Evolutionary conservation across 768 basidiomycete genomes (phyloP), one percentile per base, ranked within the genome.

Genomic region (Termitomyces sp.): DNA sequence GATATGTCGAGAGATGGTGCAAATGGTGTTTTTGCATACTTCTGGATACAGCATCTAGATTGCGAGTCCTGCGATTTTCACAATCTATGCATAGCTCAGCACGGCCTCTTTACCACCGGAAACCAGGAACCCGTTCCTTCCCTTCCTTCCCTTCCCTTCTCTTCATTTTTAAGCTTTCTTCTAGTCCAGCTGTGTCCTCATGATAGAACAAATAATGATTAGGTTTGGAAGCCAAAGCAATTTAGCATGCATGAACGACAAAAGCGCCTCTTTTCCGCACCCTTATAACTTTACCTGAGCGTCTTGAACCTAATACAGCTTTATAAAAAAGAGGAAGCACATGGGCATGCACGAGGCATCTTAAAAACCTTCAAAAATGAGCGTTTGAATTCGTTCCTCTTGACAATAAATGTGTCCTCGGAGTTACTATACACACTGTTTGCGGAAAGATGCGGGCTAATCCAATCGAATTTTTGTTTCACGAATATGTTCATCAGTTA

Each of bases 381-480:
- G n/a, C 5, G 10, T 24, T 20, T 27, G 31, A 22, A 41, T 41
- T 10, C 39, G n/a, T 41, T 9, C 31, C 2, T 20, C 6, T 41
- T 20, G 24, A 39, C n/a, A 27, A 43, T 54, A 5, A 24, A 34
- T 52, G 41, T 57, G 50, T 29, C 56, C 46, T 52, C 43, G 56
- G 48, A 49, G 18, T 24, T 24, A n/a, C n/a, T n/a, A n/a, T 32
- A 29, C 32, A 46, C 27, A 20, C 5, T 46, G 34, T 43, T 34
- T n/a, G 26, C 56, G 56, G 56, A 57, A 57, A 46, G 49, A 52
- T 57, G 56, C 56, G 49, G 34, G n/a, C 26, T 14, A 50, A 18
- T 47, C 39, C 27, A 14, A 36, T 32, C 54, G 12, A 32, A 44
- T 3, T n/a, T 18, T n/a, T 43, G 9, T 48, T 50, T 50, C 24